These are phyloP conservation scores for Coniochaeta sp. DNA, from an alignment of 2,329 filamentous ascomycete species.

Conservation along the genomic window DNA sequence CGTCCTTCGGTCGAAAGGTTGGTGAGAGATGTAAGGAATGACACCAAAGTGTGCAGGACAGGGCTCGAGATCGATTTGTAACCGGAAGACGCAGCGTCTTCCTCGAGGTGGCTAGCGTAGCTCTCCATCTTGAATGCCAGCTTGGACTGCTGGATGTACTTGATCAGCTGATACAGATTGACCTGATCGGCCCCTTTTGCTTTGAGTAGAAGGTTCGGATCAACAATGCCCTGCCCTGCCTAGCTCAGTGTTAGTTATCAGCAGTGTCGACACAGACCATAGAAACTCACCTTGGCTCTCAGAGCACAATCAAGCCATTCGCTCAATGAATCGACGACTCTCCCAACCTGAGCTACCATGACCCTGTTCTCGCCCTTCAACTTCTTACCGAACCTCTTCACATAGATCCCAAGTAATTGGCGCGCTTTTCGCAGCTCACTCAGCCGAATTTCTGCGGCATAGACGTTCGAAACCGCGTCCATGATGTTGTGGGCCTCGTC, in stretches of 20 bases:
- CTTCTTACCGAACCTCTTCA: slow-evolving; percentile 79
- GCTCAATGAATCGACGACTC: slow-evolving; percentile 72
- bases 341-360: slow-evolving; percentile 80
- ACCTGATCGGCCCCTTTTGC: slow-evolving; percentile 91
- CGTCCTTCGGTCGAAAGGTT: slow-evolving; percentile 70
- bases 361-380: slow-evolving; percentile 87
- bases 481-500: slow-evolving; percentile 98
- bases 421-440: slow-evolving; percentile 65
- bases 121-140: slow-evolving; percentile 91
- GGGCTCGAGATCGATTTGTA: slow-evolving; percentile 48
- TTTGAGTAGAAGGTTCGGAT: slow-evolving; percentile 64
- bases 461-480: slow-evolving; percentile 83
- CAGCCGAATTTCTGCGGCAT: slow-evolving; percentile 70
- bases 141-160: slow-evolving; percentile 87
- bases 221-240: slow-evolving; percentile 56
- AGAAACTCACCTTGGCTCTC: slow-evolving; percentile 20
- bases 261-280: not conserved
- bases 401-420: slow-evolving; percentile 71
- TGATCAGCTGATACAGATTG: slow-evolving; percentile 81
- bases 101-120: slow-evolving; percentile 61
- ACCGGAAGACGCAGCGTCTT: slow-evolving; percentile 22
- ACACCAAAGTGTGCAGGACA: slow-evolving; percentile 46
- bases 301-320: slow-evolving; percentile 55
- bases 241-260: not conserved
- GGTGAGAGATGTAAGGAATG: slow-evolving; percentile 72